Evolutionary conservation across 164 flowering plant species (phyloP), one percentile per base, ranked within the genome.

Genomic region (Umbellularia californica): DNA sequence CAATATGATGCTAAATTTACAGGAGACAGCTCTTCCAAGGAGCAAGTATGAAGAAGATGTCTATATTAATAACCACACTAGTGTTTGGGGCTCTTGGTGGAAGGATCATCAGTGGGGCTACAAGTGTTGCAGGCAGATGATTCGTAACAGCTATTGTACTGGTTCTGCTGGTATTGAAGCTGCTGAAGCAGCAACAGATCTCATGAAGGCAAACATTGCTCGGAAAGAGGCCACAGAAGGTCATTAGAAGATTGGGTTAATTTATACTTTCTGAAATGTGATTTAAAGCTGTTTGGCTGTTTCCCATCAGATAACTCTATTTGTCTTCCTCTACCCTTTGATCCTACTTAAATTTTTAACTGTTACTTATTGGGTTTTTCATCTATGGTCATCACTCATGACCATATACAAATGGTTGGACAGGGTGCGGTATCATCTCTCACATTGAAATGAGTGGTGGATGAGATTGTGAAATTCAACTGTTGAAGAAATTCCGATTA

Each of bases 1-100:
- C 66, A 68, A 15, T 47, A 27, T 50, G 24, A 27, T 65, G 70
- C 96, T 94, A 58, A 94, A 97, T 55, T 74, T 50, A 75, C 81
- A 95, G 93, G 99, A 92, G 78, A 76, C 33, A 3, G 72, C 84
- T 12, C 81, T 92, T 71, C 99, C 97, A 0, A 89, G 79, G 77
- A 95, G 97, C 87, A 95, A 93, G 75, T 92, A 93, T 75, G 98
- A 95, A 77, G 98, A 95, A 79, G 97, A 95, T 86, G 90, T 90
- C 28, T 88, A 72, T 71, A 87, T 86, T 4, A 95, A 93, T 72
- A 95, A 95, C 76, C 99, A 92, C 75, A 92, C 94, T 0, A 87
- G 79, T 76, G 98, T 93, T 20, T 93, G 96, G 97, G 99, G 98
- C 71, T 95, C 99, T 2, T 93, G 98, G 97, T 95, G 98, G 98